Base-by-base conservation (phyloP, 768 basidiomycete species). In the Imleria badia region DNA sequence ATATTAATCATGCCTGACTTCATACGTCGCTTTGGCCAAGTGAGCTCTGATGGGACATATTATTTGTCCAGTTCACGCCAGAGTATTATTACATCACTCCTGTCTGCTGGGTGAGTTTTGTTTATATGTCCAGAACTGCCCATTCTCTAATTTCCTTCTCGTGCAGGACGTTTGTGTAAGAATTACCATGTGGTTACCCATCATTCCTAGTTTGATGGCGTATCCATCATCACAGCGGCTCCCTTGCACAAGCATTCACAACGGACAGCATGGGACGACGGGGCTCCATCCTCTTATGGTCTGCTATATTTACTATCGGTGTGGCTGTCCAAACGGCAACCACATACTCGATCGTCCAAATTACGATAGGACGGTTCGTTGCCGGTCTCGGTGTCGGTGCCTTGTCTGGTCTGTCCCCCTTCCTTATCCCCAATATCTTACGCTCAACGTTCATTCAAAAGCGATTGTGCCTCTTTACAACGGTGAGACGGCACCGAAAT, bases 401-500 rank as follows among this genome's bases (percentile, higher is more conserved):
- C 45, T 48, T 59, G 43, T 59, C 57, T 4, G 58, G 58, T 59
- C 29, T 11, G 48, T 23, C 19, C 33, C 35, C 41, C 3, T 6
- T 29, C 8, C 33, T 36, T 34, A 36, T 43, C 31, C 19, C 23
- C 29, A 46, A 8, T 23, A 30, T 30, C 17, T n/a, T 38, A 36
- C 29, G 31, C 39, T 50, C 48, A 33, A 30, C 17, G 19, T 30
- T 51, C 36, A 31, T 35, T n/a, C 14, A 20, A 54, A 77, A 79
- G 79, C 78, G 33, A 80, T 82, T 48, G 81, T 83, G 6, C 81
- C 81, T 64, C 77, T 90, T 9, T 91, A 90, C 67, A 89, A 87
- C 59, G 87, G 88, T 30, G 88, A 91, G 71, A 86, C 87, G 1
- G 81, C 87, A 0, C 89, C 89, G 0, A 88, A 88, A 63, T 78